A percentile compares a stretch with the other conserved stretches of the same genome.
phyloP scores from a whole-genome alignment of 352 stramenopile species.

The Pilasporangium apinafurcum region DNA sequence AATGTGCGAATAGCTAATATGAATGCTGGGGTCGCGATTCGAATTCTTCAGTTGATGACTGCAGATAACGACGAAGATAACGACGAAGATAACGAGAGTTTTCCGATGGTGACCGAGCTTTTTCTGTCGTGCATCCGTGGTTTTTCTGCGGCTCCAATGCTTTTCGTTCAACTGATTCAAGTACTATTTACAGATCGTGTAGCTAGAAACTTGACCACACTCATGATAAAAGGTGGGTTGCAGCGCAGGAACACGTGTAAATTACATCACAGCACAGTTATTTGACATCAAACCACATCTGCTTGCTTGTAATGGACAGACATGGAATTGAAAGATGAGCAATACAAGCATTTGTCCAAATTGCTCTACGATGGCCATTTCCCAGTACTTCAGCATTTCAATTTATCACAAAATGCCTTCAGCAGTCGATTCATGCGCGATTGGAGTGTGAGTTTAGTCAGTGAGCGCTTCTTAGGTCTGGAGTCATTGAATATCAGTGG shows the following conservation, averaged over 20 bases:
- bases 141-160: constrained; percentile 10
- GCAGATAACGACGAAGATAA: constrained; percentile 8
- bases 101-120: constrained; percentile 23
- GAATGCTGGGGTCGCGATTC: constrained; percentile 10
- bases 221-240: constrained; percentile 24
- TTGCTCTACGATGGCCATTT: constrained; percentile 48
- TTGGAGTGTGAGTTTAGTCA: constrained; percentile 36
- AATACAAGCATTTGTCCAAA: constrained; percentile 35
- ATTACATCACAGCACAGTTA: no score
- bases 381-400: constrained; percentile 18
- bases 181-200: constrained; percentile 46
- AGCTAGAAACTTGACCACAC: constrained; percentile 16
- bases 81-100: constrained; percentile 27
- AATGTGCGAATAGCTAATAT: constrained; percentile 9
- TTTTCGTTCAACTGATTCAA: constrained; percentile 47
- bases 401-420: constrained; percentile 34
- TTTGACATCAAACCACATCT: no score
- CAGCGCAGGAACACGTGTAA: no score
- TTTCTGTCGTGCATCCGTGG: constrained; percentile 16
- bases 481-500: constrained; percentile 33
- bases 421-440: constrained; percentile 60
- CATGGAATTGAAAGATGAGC: constrained; percentile 26
- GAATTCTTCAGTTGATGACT: constrained; percentile 25
- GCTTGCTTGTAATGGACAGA: constrained; percentile 7
- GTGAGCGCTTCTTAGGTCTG: constrained; percentile 32